Evolutionary conservation across 192 early-diverging fungal species (phyloP).

Genomic region (Spizellomyces punctatus): DNA sequence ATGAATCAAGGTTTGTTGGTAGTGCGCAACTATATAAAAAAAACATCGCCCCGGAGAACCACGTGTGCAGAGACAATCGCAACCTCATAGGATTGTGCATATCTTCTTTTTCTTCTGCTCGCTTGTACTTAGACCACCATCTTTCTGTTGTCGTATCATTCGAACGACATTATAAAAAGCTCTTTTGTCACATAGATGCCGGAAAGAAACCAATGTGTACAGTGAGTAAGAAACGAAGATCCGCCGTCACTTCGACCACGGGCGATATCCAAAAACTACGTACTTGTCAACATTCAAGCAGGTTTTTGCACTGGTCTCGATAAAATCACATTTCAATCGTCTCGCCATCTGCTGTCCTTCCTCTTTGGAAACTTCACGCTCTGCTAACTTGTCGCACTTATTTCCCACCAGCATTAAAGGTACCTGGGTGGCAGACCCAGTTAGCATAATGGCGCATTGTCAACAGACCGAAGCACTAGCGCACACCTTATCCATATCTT

Average conservation of each 20-base stretch:
- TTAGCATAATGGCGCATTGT: neutral
- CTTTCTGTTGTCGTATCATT: slow-evolving; percentile 62
- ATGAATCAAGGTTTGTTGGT: too few relatives aligned
- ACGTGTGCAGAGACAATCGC: too few relatives aligned
- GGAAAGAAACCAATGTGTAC: neutral
- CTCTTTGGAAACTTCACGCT: slow-evolving; percentile 82
- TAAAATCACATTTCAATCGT: slow-evolving; percentile 76
- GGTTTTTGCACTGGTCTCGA: slow-evolving; percentile 90
- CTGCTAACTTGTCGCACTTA: slow-evolving; percentile 84
- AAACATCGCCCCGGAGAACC: too few relatives aligned
- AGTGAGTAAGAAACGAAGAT: neutral
- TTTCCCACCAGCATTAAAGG: slow-evolving; percentile 91
- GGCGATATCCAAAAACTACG: neutral
- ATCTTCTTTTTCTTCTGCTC: slow-evolving; percentile 35
- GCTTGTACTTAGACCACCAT: slow-evolving; percentile 1
- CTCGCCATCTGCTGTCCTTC: slow-evolving; percentile 81
- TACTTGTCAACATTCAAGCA: slow-evolving; percentile 88
- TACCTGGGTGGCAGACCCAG: slow-evolving; percentile 29
- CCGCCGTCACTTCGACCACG: neutral
- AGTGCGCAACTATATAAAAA: too few relatives aligned
- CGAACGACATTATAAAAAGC: slow-evolving; percentile 82
- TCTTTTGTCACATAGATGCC: slow-evolving; percentile 4
- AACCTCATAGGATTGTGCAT: too few relatives aligned
- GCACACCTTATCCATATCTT: slow-evolving; percentile 74
- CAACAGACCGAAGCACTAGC: neutral